A percentile compares a stretch with the other conserved stretches of the same genome.
These are phyloP conservation scores for Entomortierella parvispora DNA, from an alignment of 192 early-diverging fungal species.

Conservation along the genomic window DNA sequence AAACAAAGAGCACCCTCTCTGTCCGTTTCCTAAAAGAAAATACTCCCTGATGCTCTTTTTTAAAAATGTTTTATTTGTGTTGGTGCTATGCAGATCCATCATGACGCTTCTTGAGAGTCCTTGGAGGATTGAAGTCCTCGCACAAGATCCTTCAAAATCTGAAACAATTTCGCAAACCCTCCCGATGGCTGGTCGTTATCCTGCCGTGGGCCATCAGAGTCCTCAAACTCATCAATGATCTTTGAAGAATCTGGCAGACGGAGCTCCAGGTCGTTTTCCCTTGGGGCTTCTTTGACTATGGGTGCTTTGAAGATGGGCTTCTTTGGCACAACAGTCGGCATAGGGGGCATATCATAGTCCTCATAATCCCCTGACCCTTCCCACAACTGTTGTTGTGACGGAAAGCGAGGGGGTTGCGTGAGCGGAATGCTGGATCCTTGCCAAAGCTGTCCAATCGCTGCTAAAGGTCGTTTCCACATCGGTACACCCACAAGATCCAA, in stretches of 20 bases:
- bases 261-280: no score
- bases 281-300: no score
- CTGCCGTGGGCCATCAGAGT: background rate
- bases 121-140: no score
- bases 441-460: conserved; percentile 20
- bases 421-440: background rate
- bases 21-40: no score
- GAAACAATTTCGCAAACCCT: conserved; percentile 13
- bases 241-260: no score
- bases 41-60: no score
- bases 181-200: background rate
- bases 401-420: background rate
- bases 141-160: conserved; percentile 19
- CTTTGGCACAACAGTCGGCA: no score
- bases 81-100: no score
- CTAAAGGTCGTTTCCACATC: conserved; percentile 23
- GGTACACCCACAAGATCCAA: conserved; percentile 19
- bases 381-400: background rate
- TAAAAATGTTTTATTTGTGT: no score
- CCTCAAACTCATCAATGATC: background rate
- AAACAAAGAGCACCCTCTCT: no score
- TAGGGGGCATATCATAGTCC: background rate
- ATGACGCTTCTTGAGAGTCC: no score
- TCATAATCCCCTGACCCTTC: background rate
- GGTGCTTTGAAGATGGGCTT: no score